Evolutionary conservation across 495 filamentous ascomycete genomes (phyloP), one percentile per base, ranked within the genome.

Genomic region (Delitschia confertaspora): DNA sequence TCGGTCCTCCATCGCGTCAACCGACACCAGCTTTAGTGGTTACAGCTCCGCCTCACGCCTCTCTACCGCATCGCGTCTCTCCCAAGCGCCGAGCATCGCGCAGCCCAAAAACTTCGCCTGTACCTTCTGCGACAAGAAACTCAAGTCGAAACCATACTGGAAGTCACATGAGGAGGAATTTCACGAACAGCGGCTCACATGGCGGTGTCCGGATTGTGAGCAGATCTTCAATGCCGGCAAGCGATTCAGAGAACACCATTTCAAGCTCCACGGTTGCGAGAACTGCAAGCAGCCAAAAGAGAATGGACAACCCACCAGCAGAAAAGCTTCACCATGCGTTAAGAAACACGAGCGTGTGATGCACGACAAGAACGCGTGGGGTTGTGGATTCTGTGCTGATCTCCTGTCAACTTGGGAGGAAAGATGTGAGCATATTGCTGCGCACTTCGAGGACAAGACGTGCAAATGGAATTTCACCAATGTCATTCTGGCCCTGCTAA

Each of bases 161-260:
- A 59, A 59, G 42, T 49, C 45, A 34, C 56, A 59, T 30, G 56
- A 59, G 24, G 52, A 59, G 45, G 45, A 51, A 26, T 56, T 53
- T 22, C 56, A 59, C 29, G 56, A 59, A 38, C 56, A 51, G 24
- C 33, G 38, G 34, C 42, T 47, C 11, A 52, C 45, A 34, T 59
- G 47, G 47, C 49, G 41, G 20, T 59, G 56, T 32, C 56, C 56
- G 3, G 56, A 59, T 29, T 59, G 56, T 37, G 47, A 56, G 23
- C 47, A 53, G 37, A 50, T 49, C 23, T 53, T 59, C 44, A 46
- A 50, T 23, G 44, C 52, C 11, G 52, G 47, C 27, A 59, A 56
- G 21, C 39, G 42, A 14, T 59, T 59, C 33, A 32, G 51, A n/a
- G 46, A 56, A 36, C 56, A 59, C 33, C 56, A 59, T 32, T 45